Evolutionary conservation across 805 yeast species (phyloP), one percentile per base, ranked within the genome.

Genomic region (Barnettozyma vustinii): DNA sequence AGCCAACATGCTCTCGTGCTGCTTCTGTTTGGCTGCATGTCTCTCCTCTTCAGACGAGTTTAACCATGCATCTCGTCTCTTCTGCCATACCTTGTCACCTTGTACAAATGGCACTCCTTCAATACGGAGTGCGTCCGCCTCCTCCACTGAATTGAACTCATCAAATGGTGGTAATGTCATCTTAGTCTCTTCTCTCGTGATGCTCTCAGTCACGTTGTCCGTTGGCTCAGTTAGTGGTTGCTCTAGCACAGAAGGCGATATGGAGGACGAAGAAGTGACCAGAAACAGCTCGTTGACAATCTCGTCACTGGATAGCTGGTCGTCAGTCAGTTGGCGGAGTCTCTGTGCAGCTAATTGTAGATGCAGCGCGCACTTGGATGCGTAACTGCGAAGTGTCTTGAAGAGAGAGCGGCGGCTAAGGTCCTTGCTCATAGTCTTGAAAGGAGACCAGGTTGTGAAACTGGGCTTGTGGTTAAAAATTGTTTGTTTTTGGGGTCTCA

Each of bases 51-150:
- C 60, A 3, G 69, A 58, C n/a, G 73, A 70, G 26, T 65, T 60
- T 18, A 78, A 62, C 97, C 97, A 91, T 50, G 80, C 74, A 9
- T 69, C 63, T 49, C 96, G 75, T 50, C 89, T 79, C 42, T 72
- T 66, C 45, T 77, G 76, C 97, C 96, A 91, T 40, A 86, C 72
- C 12, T 67, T 67, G 37, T 76, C 75, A 9, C 89, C 94, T 4
- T 73, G 67, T 39, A 59, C 61, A 59, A 79, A 78, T 10, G 76
- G 74, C 2, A 12, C 32, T 4, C 44, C 36, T 1, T 33, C 27
- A 8, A 18, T 10, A n/a, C 57, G 46, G 6, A 58, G 49, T 2
- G 25, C 21, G 16, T 50, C 32, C 2, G 58, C 60, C 36, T 69
- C 73, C 2, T 48, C 50, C 3, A 58, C 67, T 1, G 65, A 53